These are phyloP conservation scores for Fusarium protoensiforme DNA, from an alignment of 2,329 filamentous ascomycete genomes.

Conservation along the genomic window DNA sequence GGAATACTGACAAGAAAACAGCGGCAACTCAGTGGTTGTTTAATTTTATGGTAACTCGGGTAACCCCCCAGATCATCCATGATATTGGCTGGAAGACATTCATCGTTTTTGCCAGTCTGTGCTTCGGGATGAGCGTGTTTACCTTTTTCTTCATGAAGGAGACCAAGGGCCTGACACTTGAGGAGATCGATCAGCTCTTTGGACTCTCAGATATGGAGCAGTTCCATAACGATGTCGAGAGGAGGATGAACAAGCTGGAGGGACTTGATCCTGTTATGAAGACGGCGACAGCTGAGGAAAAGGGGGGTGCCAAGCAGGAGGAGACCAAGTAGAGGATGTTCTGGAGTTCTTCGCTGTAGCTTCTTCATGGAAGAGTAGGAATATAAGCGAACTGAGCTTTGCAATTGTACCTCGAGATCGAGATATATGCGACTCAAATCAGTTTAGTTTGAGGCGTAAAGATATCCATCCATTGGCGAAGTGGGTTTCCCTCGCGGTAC, in stretches of 20 bases:
- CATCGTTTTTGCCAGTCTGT: neutral
- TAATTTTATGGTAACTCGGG: slow-evolving; percentile 68
- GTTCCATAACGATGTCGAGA: neutral
- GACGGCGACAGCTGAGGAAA: neutral
- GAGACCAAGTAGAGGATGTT: neutral
- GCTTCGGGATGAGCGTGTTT: slow-evolving; percentile 1
- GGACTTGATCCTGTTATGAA: neutral
- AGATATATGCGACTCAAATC: neutral
- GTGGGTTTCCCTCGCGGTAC: neutral
- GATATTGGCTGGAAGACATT: slow-evolving; percentile 1
- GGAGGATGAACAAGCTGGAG: neutral
- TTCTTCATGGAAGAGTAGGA: neutral
- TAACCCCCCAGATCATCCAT: neutral
- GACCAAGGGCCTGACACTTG: slow-evolving; percentile 13
- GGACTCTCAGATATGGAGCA: neutral
- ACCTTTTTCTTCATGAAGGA: slow-evolving; percentile 13
- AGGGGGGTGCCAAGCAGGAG: neutral
- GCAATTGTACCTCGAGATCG: neutral
- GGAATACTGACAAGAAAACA: slow-evolving; percentile 44
- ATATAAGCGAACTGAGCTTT: neutral
- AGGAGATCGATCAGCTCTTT: slow-evolving; percentile 16
- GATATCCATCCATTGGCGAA: neutral
- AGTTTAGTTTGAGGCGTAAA: neutral
- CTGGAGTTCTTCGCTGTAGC: neutral
- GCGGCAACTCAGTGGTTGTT: slow-evolving; percentile 75